These are phyloP conservation scores for Bipolaris oryzae DNA, from an alignment of 2,329 filamentous ascomycete genomes.

Conservation along the genomic window DNA sequence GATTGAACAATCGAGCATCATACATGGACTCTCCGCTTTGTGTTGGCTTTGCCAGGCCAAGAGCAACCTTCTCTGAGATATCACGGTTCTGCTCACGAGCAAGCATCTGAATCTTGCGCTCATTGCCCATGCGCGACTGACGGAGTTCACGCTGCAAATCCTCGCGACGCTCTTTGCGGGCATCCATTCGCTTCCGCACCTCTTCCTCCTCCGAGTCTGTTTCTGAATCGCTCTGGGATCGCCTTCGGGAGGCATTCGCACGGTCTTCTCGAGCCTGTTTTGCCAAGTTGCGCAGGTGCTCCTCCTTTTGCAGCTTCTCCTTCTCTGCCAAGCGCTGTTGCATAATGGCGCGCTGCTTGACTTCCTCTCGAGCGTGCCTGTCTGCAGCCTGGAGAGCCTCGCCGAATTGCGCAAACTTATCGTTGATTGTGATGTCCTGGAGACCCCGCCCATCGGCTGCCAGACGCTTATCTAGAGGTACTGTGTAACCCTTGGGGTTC, in stretches of 20 bases:
- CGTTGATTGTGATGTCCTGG: conserved; percentile 94
- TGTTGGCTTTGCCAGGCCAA: conserved; percentile 93
- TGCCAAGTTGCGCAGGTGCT: conserved; percentile 83
- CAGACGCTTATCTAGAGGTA: conserved; percentile 91
- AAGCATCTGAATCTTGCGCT: conserved; percentile 89
- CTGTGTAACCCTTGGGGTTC: conserved; percentile 97
- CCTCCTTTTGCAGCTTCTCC: conserved; percentile 93
- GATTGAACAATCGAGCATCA: conserved; percentile 93
- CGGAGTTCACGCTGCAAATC: conserved; percentile 89
- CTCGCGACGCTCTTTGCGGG: conserved; percentile 75
- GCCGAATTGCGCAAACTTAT: conserved; percentile 96
- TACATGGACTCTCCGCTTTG: conserved; percentile 94
- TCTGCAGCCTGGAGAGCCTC: conserved; percentile 95
- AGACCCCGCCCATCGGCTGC: conserved; percentile 90
- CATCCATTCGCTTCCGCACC: conserved; percentile 75
- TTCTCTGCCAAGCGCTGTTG: conserved; percentile 96
- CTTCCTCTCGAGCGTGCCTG: conserved; percentile 91
- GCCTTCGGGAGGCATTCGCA: conserved; percentile 53
- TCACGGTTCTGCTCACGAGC: conserved; percentile 95
- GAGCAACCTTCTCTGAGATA: conserved; percentile 94
- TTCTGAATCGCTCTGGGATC: conserved; percentile 51
- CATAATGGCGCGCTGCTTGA: conserved; percentile 90
- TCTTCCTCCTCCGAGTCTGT: conserved; percentile 68
- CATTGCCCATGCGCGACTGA: conserved; percentile 93
- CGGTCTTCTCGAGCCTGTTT: conserved; percentile 90